These are phyloP conservation scores for Floccularia luteovirens DNA, from an alignment of 768 basidiomycete species.

Conservation along the genomic window DNA sequence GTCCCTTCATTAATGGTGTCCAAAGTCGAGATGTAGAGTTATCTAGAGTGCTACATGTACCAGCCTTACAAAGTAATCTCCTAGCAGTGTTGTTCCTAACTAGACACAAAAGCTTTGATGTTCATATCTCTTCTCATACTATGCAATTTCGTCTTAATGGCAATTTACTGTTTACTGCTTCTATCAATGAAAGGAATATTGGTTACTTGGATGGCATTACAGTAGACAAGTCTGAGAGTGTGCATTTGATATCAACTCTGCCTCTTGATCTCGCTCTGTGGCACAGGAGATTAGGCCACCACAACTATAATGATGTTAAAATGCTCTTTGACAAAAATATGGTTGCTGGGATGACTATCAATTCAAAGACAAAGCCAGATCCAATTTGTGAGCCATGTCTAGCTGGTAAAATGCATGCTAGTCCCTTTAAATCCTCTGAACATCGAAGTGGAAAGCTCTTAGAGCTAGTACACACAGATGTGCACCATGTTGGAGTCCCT, in stretches of 20 bases:
- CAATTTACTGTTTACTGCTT: constrained; percentile 5
- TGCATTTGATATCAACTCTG: constrained; percentile 11
- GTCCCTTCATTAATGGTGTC: constrained; percentile 7
- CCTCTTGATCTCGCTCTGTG: constrained; percentile 15
- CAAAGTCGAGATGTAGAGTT: constrained; percentile 6
- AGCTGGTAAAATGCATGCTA: constrained; percentile 13
- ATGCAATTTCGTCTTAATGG: not conserved
- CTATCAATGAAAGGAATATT: constrained; percentile 1
- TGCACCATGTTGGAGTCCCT: not conserved
- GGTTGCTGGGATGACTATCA: constrained; percentile 9
- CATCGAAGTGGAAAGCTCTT: not conserved
- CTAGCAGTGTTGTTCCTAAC: constrained; percentile 4
- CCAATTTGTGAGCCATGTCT: constrained; percentile 15
- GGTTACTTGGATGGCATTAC: constrained; percentile 8
- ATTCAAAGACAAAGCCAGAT: constrained; percentile 8
- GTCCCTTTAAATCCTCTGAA: constrained; percentile 5
- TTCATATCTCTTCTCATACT: not conserved
- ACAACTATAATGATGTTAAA: constrained; percentile 12
- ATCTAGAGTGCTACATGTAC: constrained; percentile 7
- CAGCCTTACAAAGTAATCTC: constrained; percentile 4
- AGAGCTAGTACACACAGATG: constrained; percentile 3
- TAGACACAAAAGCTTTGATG: not conserved
- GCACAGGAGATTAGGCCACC: constrained; percentile 22
- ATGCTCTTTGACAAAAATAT: constrained; percentile 4
- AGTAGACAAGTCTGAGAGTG: constrained; percentile 6